Conservation (phyloP, 495 filamentous ascomycete genomes). For the Neurospora discreta region DNA sequence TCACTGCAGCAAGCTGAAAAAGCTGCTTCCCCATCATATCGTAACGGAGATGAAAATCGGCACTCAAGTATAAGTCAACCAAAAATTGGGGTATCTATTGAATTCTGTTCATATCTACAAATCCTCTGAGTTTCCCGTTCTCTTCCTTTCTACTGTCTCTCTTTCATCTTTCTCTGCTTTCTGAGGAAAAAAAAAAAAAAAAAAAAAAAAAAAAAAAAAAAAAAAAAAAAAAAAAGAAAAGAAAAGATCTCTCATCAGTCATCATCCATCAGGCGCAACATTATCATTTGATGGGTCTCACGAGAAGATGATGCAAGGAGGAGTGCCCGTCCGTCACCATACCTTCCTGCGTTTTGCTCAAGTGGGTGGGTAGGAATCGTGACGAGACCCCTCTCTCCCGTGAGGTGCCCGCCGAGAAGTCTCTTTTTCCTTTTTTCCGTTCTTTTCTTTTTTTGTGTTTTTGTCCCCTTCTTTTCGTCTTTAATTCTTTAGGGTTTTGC, state of each 20-base stretch:
- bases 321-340: background rate
- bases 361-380: background rate
- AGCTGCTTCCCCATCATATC: background rate
- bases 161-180: background rate
- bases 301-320: background rate
- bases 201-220: no score
- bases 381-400: background rate
- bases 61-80: slow-evolving; percentile 17
- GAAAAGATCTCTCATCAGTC: slow-evolving; percentile 13
- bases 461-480: no score
- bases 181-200: no score
- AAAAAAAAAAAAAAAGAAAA: no score
- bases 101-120: slow-evolving; percentile 19
- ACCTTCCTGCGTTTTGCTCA: background rate
- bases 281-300: background rate
- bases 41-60: background rate
- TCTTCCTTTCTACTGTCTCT: background rate
- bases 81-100: slow-evolving; percentile 26
- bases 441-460: no score
- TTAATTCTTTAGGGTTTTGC: background rate
- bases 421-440: background rate
- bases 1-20: background rate
- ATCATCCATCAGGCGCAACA: slow-evolving; percentile 5
- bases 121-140: slow-evolving; percentile 1
- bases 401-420: background rate